phyloP scores from a whole-genome alignment of 2,329 filamentous ascomycete species.

The Alternaria conjuncta region DNA sequence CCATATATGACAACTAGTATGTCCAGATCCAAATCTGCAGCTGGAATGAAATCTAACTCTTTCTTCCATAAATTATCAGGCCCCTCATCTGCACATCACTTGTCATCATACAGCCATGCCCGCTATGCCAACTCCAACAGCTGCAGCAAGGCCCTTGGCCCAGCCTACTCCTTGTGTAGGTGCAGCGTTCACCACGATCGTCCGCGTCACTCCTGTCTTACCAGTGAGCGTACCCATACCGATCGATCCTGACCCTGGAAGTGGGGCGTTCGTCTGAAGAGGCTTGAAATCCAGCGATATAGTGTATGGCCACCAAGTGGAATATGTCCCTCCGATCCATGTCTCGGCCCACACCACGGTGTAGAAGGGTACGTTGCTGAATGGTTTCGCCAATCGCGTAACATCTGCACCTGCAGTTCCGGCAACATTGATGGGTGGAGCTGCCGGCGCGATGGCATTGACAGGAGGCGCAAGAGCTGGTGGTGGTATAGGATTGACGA shows the following conservation, averaged over 20 bases:
- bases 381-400: not conserved
- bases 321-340: conserved; percentile 28
- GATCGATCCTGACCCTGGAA: conserved; percentile 38
- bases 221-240: conserved; percentile 47
- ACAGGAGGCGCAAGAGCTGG: conserved; percentile 1
- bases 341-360: conserved; percentile 46
- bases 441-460: not conserved
- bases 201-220: conserved; percentile 35
- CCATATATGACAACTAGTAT: not conserved
- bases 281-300: conserved; percentile 35
- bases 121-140: conserved; percentile 32
- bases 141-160: conserved; percentile 26
- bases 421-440: not conserved
- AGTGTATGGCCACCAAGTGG: conserved; percentile 43
- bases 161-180: conserved; percentile 22
- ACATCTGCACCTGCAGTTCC: not conserved
- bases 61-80: not conserved
- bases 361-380: conserved; percentile 24
- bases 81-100: not conserved
- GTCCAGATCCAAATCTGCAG: not conserved
- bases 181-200: conserved; percentile 30
- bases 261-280: conserved; percentile 23
- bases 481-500: conserved; percentile 5
- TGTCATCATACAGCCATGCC: conserved; percentile 21
- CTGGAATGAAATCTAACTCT: not conserved